Base-by-base conservation (phyloP, 805 yeast species). In the Saturnispora quitensis region DNA sequence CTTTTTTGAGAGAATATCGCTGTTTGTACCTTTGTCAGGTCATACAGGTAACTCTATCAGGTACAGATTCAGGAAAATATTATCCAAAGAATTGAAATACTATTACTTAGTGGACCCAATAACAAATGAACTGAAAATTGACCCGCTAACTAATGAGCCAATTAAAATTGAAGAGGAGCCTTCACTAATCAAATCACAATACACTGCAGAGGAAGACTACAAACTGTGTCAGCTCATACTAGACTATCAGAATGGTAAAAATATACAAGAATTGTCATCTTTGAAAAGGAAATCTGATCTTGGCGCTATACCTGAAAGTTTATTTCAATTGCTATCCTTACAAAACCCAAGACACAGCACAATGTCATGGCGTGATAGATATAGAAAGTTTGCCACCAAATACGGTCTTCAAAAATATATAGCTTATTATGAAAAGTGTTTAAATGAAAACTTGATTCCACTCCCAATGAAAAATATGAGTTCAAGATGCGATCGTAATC, bases 281-380 rank as follows among this genome's bases (percentile, higher is more conserved):
- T 40, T 50, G 5, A 60, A 59, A 47, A 56, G 60, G 36, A 61
- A 60, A 49, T 47, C 55, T 20, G 61, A 58, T n/a, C 55, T 56
- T 2, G 53, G 59, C 34, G 58, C 58, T 33, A 61, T 65, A 36
- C 71, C 71, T 3, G 71, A 68, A 56, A 60, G 70, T 18, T 70
- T 74, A 18, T 75, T 73, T 58, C 68, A 67, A 17, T 62, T 63
- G 22, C 62, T 76, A 53, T 68, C 71, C 44, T 62, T 67, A 34
- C 61, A 60, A 38, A 62, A 68, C 51, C 77, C 83, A 10, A 68
- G 73, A 36, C 93, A 86, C 64, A 70, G 86, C 3, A 73, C 74
- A 45, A 76, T 77, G 60, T 82, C 90, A n/a, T 86, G 91, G 90
- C 79, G 93, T 64, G 93, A 86, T 62, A 73, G 93, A 56, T 86